A percentile compares a stretch with the other conserved stretches of the same genome.
These are phyloP conservation scores for Arthrinium phaeospermum DNA, from an alignment of 2,329 filamentous ascomycete species.

Conservation along the genomic window DNA sequence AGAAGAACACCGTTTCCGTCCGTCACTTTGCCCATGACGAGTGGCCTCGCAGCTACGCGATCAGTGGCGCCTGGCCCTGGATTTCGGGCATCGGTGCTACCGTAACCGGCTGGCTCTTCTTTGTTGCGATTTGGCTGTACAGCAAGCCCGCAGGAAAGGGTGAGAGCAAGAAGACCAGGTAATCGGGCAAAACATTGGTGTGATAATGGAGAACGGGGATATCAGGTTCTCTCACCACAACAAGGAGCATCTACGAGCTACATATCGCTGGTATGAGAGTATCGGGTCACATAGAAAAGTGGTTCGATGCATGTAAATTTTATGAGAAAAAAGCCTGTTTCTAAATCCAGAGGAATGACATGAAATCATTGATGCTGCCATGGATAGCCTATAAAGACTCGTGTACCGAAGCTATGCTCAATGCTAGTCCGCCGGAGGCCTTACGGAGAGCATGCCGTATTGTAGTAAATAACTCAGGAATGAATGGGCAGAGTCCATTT, in stretches of 20 bases:
- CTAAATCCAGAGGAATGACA: background rate
- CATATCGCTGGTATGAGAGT: background rate
- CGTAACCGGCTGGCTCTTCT: constrained; percentile 80
- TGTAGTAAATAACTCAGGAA: background rate
- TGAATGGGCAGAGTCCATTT: background rate
- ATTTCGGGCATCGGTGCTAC: constrained; percentile 87
- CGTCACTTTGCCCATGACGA: constrained; percentile 97
- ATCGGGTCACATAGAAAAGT: background rate
- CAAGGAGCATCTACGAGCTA: background rate
- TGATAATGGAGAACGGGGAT: background rate
- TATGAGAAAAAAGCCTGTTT: constrained; percentile 2
- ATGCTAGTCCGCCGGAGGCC: background rate
- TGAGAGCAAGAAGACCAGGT: constrained; percentile 21
- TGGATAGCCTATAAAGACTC: no score
- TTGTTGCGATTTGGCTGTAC: constrained; percentile 88
- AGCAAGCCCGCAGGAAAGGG: constrained; percentile 51
- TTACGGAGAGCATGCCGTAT: background rate
- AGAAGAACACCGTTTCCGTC: constrained; percentile 94
- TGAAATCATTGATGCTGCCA: background rate
- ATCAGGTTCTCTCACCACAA: background rate
- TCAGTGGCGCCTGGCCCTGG: constrained; percentile 93
- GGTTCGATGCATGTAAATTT: constrained; percentile 10
- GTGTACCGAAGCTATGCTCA: no score
- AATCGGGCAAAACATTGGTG: background rate
- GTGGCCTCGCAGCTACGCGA: constrained; percentile 89